Percentiles rank a stretch among this genome's conserved stretches.
phyloP scores from a whole-genome alignment of 345 rosid species.

The Euphorbia lathyris region DNA sequence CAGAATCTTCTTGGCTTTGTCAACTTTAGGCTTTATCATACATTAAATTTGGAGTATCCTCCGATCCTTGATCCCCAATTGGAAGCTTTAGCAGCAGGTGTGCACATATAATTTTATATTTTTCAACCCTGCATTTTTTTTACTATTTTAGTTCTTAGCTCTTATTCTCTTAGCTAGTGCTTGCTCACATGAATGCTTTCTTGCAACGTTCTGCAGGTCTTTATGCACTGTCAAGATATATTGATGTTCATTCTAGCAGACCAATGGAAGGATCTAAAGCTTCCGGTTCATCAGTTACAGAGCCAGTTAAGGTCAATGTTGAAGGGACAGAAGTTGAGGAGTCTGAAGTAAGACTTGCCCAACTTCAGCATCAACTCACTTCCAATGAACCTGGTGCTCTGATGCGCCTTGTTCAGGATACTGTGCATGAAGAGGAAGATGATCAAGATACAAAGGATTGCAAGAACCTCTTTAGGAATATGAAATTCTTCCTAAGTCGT shows the following conservation, averaged over 20 bases:
- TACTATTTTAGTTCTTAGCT: not conserved
- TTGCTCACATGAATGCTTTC: not conserved
- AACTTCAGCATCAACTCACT: slow-evolving; percentile 93
- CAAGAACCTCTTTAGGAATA: slow-evolving; percentile 62
- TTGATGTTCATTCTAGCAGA: slow-evolving; percentile 55
- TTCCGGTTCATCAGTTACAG: slow-evolving; percentile 40
- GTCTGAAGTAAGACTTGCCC: slow-evolving; percentile 88
- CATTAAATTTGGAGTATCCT: slow-evolving; percentile 77
- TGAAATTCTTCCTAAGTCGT: slow-evolving; percentile 86
- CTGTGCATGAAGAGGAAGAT: slow-evolving; percentile 63
- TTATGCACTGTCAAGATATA: slow-evolving; percentile 80
- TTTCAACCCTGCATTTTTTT: not conserved
- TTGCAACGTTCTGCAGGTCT: slow-evolving; percentile 54
- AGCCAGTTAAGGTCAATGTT: slow-evolving; percentile 31
- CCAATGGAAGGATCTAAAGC: slow-evolving; percentile 34
- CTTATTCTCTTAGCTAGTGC: not conserved
- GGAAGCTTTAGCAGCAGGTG: slow-evolving; percentile 94
- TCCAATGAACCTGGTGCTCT: slow-evolving; percentile 88
- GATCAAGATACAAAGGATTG: slow-evolving; percentile 85
- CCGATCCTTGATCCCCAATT: slow-evolving; percentile 83
- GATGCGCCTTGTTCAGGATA: slow-evolving; percentile 79
- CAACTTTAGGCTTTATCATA: slow-evolving; percentile 78
- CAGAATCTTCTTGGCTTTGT: slow-evolving; percentile 88
- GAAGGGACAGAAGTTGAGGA: slow-evolving; percentile 39
- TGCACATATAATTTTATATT: slow-evolving; percentile 6